phyloP scores from a whole-genome alignment of 73 alveolate genomes.

The Durusdinium trenchii region DNA sequence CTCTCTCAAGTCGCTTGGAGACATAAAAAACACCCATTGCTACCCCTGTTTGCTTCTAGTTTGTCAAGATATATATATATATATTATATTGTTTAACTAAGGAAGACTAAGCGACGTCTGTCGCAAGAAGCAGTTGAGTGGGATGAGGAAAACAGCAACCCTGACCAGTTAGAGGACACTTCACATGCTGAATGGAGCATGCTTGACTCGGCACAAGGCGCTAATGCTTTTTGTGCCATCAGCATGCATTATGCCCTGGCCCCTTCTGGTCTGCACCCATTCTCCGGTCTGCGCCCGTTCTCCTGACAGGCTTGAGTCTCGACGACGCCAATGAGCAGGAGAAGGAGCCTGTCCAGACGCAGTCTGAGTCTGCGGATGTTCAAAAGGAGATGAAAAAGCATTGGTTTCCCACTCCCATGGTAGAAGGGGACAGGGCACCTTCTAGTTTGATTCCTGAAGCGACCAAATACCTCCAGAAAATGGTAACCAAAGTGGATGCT shows the following conservation, averaged over 20 bases:
- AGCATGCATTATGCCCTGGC: not conserved
- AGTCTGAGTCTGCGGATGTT: not conserved
- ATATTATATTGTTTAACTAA: not conserved
- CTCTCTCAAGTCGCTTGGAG: slow-evolving; percentile 16
- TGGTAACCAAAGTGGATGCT: not conserved
- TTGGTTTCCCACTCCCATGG: slow-evolving; percentile 6
- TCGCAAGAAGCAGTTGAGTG: not conserved
- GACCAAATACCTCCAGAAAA: not conserved
- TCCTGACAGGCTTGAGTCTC: slow-evolving; percentile 5
- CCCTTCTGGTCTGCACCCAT: not conserved
- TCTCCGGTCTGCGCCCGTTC: not conserved
- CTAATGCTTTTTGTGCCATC: not conserved
- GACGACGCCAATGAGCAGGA: slow-evolving; percentile 3
- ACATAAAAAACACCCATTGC: not conserved
- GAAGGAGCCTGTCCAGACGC: not conserved
- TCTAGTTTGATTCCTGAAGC: slow-evolving; percentile 4
- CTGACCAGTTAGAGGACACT: not conserved
- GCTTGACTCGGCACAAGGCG: not conserved
- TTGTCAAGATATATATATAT: not conserved
- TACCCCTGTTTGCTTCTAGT: not conserved
- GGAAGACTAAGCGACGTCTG: slow-evolving; percentile 25
- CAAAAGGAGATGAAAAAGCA: not conserved
- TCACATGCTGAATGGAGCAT: not conserved
- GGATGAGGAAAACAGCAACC: not conserved
- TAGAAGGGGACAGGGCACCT: slow-evolving; percentile 54